Evolutionary conservation across 2,329 filamentous ascomycete species (phyloP).

Genomic region (Berkeleyomyces rouxiae): DNA sequence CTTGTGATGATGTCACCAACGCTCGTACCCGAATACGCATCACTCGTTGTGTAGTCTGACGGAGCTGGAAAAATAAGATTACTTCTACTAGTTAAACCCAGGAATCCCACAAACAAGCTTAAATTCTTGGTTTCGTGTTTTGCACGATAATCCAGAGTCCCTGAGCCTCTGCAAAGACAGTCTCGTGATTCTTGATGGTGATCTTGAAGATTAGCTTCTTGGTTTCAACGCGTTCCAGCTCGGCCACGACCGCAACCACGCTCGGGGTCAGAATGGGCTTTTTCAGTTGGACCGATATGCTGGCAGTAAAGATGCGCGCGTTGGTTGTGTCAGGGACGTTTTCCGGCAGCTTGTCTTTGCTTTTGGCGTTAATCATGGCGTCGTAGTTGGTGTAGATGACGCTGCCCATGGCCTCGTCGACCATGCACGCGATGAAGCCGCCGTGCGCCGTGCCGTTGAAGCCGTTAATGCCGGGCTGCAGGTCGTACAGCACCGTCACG

Average conservation of each 20-base stretch:
- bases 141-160: conserved; percentile 9
- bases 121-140: conserved; percentile 1
- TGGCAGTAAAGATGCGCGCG: conserved; percentile 13
- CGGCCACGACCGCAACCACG: conserved; percentile 15
- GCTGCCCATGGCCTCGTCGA: conserved; percentile 20
- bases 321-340: conserved; percentile 7
- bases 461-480: conserved; percentile 16
- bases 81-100: too few species aligned
- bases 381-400: conserved; percentile 17
- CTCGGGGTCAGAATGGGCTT: conserved; percentile 15
- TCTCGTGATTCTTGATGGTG: conserved; percentile 9
- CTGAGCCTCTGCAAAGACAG: conserved; percentile 2
- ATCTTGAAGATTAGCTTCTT: conserved; percentile 15
- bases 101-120: background rate
- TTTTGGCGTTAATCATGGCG: conserved; percentile 9
- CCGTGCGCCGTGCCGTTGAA: conserved; percentile 18
- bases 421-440: conserved; percentile 16
- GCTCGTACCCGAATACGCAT: too few species aligned
- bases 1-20: too few species aligned
- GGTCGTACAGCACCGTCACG: conserved; percentile 16
- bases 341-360: conserved; percentile 9
- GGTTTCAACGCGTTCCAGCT: conserved; percentile 13
- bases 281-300: conserved; percentile 15
- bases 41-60: too few species aligned
- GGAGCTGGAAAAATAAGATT: too few species aligned